Base-by-base conservation (phyloP, 2,329 filamentous ascomycete genomes). In the Scopulariopsis brevicaulis region DNA sequence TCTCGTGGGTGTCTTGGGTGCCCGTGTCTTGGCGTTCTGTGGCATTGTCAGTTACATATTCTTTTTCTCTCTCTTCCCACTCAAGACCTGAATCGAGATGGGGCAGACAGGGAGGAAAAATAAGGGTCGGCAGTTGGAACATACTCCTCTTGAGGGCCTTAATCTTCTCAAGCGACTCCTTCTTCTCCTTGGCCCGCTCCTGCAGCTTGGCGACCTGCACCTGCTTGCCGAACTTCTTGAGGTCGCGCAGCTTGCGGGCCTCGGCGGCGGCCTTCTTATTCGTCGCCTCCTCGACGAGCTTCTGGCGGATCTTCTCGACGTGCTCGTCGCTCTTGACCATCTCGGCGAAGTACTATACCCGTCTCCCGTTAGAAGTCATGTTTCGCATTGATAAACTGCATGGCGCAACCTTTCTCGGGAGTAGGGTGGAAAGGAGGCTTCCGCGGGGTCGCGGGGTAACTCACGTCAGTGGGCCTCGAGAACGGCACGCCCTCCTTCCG, bases 191-290 rank as follows among this genome's bases (percentile, higher is more conserved):
- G 55, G 89, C 85, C 54, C 94, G 81, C 81, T 99, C 93, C 75
- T 97, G 93, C 71, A 96, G 75, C 78, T 96, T 96, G 60, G 92
- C 92, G 60, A 96, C 84, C 77, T 99, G 94, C 57, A 97, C 94
- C 72, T 96, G 90, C 78, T 99, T 99, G 70, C 94, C 94, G 70
- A 97, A 99, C 77, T 97, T 99, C 85, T 96, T 97, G 67, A 97
- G 79, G 71, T 99, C 94, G 62, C 94, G 82, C 76, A 93, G 86
- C 75, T 91, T 91, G 70, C 91, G 84, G 7, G 94, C 94, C 73
- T 99, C 94, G 25, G 89, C 85, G 32, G 90, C 83, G 1, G 94
- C 93, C 78, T 96, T 96, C 80, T 96, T 96, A 61, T 84, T 80
- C 12, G 93, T 89, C 0, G 93, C 94, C 68, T 95, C 90, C 67